Conservation (phyloP, 208 protist genomes). For the Trichomonas gallinae region DNA sequence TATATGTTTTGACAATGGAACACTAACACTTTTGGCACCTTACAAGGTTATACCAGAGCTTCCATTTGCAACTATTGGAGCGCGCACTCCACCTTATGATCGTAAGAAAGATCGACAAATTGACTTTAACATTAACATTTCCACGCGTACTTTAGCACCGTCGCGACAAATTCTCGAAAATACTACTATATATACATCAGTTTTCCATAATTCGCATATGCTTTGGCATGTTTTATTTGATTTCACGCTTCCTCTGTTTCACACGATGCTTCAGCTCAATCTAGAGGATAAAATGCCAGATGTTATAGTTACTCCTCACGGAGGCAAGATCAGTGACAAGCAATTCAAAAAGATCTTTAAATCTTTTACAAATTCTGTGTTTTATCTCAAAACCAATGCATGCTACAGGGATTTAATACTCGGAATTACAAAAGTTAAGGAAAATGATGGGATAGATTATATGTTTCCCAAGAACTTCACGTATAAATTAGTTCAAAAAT, state of each 20-base stretch:
- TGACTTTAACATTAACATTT: not conserved
- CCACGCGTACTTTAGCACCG: not conserved
- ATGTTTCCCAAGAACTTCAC: not conserved
- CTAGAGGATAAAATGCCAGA: not conserved
- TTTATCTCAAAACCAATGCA: not conserved
- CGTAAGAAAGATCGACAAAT: not conserved
- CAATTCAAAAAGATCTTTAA: not conserved
- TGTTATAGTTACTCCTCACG: not conserved
- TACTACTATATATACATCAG: not conserved
- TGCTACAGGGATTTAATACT: constrained; percentile 13
- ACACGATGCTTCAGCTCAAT: not conserved
- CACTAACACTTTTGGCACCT: not conserved
- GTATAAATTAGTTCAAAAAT: not conserved
- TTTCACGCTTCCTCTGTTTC: not conserved
- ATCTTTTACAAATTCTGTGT: not conserved
- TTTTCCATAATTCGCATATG: not conserved
- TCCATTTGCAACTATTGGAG: not conserved
- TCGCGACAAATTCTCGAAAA: not conserved
- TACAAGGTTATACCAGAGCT: not conserved
- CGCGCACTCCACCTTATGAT: not conserved
- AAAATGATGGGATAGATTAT: not conserved
- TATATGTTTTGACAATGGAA: not conserved
- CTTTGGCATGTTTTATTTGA: not conserved
- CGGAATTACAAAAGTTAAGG: not conserved
- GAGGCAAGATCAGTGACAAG: no score